These are phyloP conservation scores for Russula griseocarnosa DNA, from an alignment of 768 basidiomycete genomes.

Conservation along the genomic window DNA sequence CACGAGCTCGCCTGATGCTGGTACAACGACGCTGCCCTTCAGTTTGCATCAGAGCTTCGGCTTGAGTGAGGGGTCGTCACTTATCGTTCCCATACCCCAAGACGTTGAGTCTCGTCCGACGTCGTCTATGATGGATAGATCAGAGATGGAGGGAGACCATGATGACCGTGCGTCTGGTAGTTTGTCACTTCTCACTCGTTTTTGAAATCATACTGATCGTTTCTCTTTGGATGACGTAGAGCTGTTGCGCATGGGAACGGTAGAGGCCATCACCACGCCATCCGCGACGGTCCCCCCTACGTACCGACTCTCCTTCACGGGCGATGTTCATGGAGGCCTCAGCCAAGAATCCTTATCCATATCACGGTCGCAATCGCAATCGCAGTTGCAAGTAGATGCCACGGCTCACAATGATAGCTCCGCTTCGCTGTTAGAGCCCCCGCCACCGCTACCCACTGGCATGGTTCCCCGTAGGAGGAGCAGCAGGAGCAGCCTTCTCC, in stretches of 20 bases:
- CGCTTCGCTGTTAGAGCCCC: neutral
- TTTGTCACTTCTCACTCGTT: neutral
- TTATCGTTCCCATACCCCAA: constrained; percentile 35
- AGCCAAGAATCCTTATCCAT: constrained; percentile 15
- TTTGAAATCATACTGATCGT: constrained; percentile 9
- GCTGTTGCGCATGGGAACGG: constrained; percentile 46
- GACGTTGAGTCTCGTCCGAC: constrained; percentile 37
- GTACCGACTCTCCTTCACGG: constrained; percentile 34
- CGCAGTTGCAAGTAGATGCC: neutral
- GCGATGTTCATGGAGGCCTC: constrained; percentile 5
- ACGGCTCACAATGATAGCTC: neutral
- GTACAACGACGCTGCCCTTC: constrained; percentile 32
- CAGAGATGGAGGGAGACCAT: constrained; percentile 34
- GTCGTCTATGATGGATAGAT: constrained; percentile 36
- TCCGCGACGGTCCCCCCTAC: constrained; percentile 39
- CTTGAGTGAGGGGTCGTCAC: constrained; percentile 27
- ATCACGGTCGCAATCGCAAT: neutral
- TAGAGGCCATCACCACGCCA: constrained; percentile 52
- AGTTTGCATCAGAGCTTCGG: constrained; percentile 31
- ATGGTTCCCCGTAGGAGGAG: neutral
- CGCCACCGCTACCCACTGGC: constrained; percentile 17
- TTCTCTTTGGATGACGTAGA: constrained; percentile 35
- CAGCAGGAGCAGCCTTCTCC: constrained; percentile 23
- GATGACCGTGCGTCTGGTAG: constrained; percentile 37
- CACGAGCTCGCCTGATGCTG: neutral